Percentiles rank a stretch among this genome's conserved stretches.
Evolutionary conservation across 768 basidiomycete genomes (phyloP).

Genomic region (Suillus alpinus): DNA sequence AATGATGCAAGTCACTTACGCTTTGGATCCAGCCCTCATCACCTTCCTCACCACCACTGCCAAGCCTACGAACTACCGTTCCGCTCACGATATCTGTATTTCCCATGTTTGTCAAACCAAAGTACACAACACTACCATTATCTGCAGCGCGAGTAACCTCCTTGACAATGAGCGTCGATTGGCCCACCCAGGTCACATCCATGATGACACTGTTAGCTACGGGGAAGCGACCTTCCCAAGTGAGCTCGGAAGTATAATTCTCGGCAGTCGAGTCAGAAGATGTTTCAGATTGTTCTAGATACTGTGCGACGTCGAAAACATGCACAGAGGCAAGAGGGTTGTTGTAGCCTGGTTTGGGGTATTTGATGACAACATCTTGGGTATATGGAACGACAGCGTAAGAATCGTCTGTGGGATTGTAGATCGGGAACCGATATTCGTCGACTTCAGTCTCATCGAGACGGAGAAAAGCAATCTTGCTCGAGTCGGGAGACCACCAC

Average conservation of each 20-base stretch:
- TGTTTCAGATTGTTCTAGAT: constrained; percentile 37
- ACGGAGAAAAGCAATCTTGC: constrained; percentile 72
- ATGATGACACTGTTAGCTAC: constrained; percentile 66
- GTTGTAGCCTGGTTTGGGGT: constrained; percentile 86
- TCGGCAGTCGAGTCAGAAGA: constrained; percentile 30
- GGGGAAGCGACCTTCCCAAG: constrained; percentile 63
- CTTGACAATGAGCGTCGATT: constrained; percentile 71
- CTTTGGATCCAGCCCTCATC: constrained; percentile 95
- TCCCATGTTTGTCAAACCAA: constrained; percentile 46
- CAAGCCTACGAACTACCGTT: constrained; percentile 70
- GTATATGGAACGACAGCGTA: constrained; percentile 79
- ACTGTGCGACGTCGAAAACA: constrained; percentile 73
- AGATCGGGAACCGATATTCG: constrained; percentile 85
- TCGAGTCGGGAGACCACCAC: constrained; percentile 81
- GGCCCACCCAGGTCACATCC: constrained; percentile 88
- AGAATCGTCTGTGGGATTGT: constrained; percentile 78
- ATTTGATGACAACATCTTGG: constrained; percentile 56
- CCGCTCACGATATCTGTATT: constrained; percentile 36
- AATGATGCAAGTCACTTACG: constrained; percentile 42
- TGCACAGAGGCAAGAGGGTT: constrained; percentile 85
- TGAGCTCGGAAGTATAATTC: constrained; percentile 52
- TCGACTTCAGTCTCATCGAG: constrained; percentile 89
- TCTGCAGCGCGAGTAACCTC: constrained; percentile 85
- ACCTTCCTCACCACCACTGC: constrained; percentile 79
- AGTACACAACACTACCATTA: constrained; percentile 75